Evolutionary conservation across 1,284 basidiomycete genomes (phyloP).

Genomic region (Coriolopsis trogii): DNA sequence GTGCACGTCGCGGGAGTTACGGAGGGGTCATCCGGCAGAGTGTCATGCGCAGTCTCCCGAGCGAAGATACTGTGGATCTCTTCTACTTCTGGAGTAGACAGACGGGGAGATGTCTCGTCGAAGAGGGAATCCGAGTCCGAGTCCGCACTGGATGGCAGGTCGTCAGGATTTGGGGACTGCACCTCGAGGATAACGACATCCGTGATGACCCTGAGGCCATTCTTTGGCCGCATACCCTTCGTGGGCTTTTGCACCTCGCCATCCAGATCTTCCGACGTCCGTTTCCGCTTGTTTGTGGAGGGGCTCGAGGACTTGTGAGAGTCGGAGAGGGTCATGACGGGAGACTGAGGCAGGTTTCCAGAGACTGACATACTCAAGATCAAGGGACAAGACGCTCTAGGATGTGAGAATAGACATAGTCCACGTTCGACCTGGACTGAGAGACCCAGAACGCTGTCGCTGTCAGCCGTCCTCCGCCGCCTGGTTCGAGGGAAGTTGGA

Average conservation of each 20-base stretch:
- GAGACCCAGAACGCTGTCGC: no score
- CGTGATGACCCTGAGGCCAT: slow-evolving; percentile 14
- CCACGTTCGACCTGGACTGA: background rate
- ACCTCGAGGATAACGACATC: slow-evolving; percentile 2
- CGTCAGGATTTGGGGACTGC: slow-evolving; percentile 14
- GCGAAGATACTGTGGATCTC: background rate
- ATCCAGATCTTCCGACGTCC: background rate
- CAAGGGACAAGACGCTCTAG: background rate
- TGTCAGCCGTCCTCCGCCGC: slow-evolving; percentile 2
- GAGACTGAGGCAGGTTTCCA: background rate
- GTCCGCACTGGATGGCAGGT: slow-evolving; percentile 12
- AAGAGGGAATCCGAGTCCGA: slow-evolving; percentile 46
- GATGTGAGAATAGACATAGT: background rate
- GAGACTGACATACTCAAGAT: background rate
- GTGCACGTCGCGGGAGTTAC: slow-evolving; percentile 33
- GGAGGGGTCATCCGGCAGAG: slow-evolving; percentile 9
- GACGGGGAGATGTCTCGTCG: slow-evolving; percentile 33
- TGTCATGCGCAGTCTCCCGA: slow-evolving; percentile 1
- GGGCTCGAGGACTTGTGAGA: background rate
- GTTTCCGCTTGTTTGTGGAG: slow-evolving; percentile 17
- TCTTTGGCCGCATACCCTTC: slow-evolving; percentile 1
- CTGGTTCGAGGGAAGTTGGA: background rate
- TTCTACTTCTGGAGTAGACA: slow-evolving; percentile 2
- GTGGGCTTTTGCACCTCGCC: background rate
- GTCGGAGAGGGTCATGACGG: background rate